phyloP scores from a whole-genome alignment of 495 filamentous ascomycete genomes.

The Xylaria castorea region DNA sequence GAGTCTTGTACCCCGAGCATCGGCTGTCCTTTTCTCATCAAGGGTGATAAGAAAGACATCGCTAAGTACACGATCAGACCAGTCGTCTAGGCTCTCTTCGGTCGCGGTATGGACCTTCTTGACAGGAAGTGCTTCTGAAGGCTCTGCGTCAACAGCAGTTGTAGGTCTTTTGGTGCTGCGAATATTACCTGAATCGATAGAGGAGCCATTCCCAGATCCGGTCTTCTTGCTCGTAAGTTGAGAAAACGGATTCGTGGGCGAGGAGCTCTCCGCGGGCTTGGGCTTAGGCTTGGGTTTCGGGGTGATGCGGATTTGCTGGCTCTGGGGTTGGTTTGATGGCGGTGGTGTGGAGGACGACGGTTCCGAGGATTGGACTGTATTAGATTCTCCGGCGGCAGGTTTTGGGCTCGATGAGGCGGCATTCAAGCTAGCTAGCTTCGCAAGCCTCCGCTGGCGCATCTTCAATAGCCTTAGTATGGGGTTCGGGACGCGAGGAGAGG shows the following conservation, averaged over 20 bases:
- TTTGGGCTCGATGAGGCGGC: constrained; percentile 28
- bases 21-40: constrained; percentile 62
- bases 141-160: constrained; percentile 31
- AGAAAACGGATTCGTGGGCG: constrained; percentile 45
- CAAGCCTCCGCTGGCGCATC: constrained; percentile 75
- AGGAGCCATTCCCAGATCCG: constrained; percentile 30
- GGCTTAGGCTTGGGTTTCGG: constrained; percentile 11
- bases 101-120: constrained; percentile 37
- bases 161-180: constrained; percentile 29
- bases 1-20: constrained; percentile 66
- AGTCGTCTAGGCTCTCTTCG: constrained; percentile 63
- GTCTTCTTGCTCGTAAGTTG: constrained; percentile 49
- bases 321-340: constrained; percentile 17
- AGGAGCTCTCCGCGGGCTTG: constrained; percentile 16
- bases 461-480: constrained; percentile 35
- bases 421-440: constrained; percentile 58
- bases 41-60: constrained; percentile 77
- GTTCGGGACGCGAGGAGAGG: neutral
- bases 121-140: constrained; percentile 24
- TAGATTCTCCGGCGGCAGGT: constrained; percentile 31
- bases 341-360: constrained; percentile 8
- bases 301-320: constrained; percentile 22
- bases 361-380: constrained; percentile 21
- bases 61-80: constrained; percentile 72
- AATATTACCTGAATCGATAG: constrained; percentile 36